Percentiles rank a stretch among this genome's conserved stretches.
phyloP scores from a whole-genome alignment of 140 eudicot species.

The Anethum foeniculum region DNA sequence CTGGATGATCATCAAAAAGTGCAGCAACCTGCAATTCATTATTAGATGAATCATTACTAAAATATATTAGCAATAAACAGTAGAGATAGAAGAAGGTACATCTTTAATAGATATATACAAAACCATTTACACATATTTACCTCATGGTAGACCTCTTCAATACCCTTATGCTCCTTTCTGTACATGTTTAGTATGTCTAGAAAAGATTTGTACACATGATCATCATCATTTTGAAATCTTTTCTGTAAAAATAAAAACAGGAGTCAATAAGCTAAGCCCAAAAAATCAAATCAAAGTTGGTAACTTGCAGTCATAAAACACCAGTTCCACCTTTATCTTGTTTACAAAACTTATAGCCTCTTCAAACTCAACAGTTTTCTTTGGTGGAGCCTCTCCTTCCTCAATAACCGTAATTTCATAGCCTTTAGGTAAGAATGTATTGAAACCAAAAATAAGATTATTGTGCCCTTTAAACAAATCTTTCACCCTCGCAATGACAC shows the following conservation, averaged over 20 bases:
- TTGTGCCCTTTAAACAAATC: constrained; percentile 76
- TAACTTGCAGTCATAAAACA: not conserved
- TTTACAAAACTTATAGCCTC: constrained; percentile 59
- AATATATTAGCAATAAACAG: not conserved
- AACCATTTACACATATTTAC: constrained; percentile 20
- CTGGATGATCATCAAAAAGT: constrained; percentile 61
- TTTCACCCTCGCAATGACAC: constrained; percentile 78
- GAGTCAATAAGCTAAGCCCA: not conserved
- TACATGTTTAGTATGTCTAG: constrained; percentile 65
- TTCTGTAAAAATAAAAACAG: constrained; percentile 24
- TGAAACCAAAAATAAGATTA: constrained; percentile 69
- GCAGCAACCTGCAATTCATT: constrained; percentile 43
- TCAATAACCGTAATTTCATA: constrained; percentile 84
- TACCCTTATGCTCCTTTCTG: constrained; percentile 53
- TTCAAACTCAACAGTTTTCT: constrained; percentile 48
- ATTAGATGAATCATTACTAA: not conserved
- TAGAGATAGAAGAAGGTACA: not conserved
- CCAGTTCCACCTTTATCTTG: constrained; percentile 56
- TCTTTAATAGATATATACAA: not conserved
- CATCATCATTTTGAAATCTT: constrained; percentile 58
- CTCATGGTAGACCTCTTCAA: constrained; percentile 55
- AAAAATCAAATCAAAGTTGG: not conserved
- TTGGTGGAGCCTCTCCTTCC: constrained; percentile 72
- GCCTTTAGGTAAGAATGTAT: constrained; percentile 91
- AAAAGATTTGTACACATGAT: constrained; percentile 59